Conservation (phyloP, 768 basidiomycete genomes). For the Lactarius hengduanensis region DNA sequence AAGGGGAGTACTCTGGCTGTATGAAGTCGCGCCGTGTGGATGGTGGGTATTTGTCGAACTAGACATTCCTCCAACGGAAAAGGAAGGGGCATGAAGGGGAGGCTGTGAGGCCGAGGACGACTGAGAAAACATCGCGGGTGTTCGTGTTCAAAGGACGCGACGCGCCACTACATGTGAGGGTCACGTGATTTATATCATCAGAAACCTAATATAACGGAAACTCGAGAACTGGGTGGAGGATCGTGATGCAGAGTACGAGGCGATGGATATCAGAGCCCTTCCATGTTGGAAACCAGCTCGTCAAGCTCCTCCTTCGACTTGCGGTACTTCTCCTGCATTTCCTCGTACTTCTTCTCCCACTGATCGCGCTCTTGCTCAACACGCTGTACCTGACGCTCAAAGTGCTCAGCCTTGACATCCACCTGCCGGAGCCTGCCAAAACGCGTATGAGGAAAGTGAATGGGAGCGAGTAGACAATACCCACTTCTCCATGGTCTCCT, state of each 20-base stretch:
- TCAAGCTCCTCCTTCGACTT: constrained; percentile 77
- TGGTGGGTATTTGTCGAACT: constrained; percentile 45
- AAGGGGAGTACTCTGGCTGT: constrained; percentile 45
- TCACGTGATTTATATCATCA: background rate
- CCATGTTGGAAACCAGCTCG: constrained; percentile 77
- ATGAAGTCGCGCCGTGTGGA: constrained; percentile 49
- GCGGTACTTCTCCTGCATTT: constrained; percentile 66
- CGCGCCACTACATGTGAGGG: background rate
- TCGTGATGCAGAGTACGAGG: background rate
- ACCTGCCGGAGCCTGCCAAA: constrained; percentile 80
- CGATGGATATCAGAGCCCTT: constrained; percentile 31
- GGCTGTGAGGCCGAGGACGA: constrained; percentile 5
- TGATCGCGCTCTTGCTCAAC: constrained; percentile 87
- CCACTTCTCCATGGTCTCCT: constrained; percentile 96
- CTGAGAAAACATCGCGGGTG: constrained; percentile 21
- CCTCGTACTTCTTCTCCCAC: constrained; percentile 97
- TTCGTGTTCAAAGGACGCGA: background rate
- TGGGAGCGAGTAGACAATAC: constrained; percentile 36
- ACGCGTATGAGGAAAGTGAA: constrained; percentile 1
- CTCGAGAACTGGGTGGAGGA: background rate
- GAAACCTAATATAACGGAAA: too few relatives aligned
- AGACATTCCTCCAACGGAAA: constrained; percentile 62
- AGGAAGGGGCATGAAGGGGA: constrained; percentile 33
- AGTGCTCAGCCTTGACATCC: constrained; percentile 98
- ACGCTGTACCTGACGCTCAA: constrained; percentile 85